These are phyloP conservation scores for Yarrowia porcina DNA, from an alignment of 805 yeast species.

Conservation along the genomic window DNA sequence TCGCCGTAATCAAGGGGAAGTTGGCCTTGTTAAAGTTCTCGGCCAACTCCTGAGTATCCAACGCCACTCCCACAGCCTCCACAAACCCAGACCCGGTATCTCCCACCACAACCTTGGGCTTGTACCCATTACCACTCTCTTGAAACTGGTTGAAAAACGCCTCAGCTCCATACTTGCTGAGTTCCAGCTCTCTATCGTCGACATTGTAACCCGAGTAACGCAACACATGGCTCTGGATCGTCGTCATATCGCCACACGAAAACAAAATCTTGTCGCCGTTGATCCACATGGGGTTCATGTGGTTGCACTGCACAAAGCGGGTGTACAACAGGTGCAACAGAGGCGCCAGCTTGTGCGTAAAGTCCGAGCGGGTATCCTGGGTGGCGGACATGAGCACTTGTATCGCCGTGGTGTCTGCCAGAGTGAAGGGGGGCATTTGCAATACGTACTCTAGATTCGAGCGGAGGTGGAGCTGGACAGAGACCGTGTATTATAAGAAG, in stretches of 20 bases:
- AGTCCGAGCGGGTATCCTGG: constrained; percentile 9
- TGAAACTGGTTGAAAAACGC: constrained; percentile 24
- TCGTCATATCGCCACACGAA: constrained; percentile 20
- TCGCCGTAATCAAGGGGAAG: constrained; percentile 9
- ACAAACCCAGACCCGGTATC: constrained; percentile 21
- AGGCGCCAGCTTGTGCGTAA: neutral
- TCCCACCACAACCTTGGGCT: constrained; percentile 18
- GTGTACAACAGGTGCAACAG: constrained; percentile 15
- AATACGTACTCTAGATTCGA: too few species aligned
- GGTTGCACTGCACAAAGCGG: constrained; percentile 15
- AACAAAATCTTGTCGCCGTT: constrained; percentile 19
- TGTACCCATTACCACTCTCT: constrained; percentile 11
- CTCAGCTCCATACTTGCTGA: neutral
- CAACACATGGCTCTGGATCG: constrained; percentile 17
- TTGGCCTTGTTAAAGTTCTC: constrained; percentile 20
- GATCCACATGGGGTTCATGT: constrained; percentile 24
- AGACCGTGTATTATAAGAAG: neutral
- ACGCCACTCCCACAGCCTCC: constrained; percentile 24
- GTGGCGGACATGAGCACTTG: neutral
- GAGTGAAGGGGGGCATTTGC: constrained; percentile 6
- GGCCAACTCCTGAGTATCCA: constrained; percentile 12
- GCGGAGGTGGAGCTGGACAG: neutral
- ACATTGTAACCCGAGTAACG: constrained; percentile 4
- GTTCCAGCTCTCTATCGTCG: constrained; percentile 7
- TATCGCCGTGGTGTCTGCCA: constrained; percentile 5